A percentile compares a stretch with the other conserved stretches of the same genome.
Conservation (phyloP, 2,329 filamentous ascomycete species). For the Thelonectria discophora region DNA sequence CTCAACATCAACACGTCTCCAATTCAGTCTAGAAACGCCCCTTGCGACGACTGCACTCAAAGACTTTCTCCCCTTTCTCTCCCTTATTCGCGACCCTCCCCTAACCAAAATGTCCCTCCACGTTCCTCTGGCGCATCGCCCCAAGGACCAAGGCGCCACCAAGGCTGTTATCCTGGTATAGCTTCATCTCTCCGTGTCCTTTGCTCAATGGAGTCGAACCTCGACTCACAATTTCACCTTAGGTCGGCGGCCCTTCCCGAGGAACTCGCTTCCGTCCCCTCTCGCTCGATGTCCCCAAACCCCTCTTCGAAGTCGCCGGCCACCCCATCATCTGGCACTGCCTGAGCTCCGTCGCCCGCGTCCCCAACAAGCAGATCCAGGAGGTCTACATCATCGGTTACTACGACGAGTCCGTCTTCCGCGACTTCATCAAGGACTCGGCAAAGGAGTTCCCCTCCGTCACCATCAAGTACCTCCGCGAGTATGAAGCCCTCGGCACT, state of each 20-base stretch:
- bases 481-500: constrained; percentile 96
- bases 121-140: constrained; percentile 60
- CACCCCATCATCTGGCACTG: constrained; percentile 99
- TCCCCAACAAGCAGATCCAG: constrained; percentile 80
- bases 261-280: constrained; percentile 95
- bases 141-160: constrained; percentile 70
- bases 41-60: constrained; percentile 12
- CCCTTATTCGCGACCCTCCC: not conserved
- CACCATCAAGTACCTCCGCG: constrained; percentile 89
- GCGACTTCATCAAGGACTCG: constrained; percentile 96
- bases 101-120: constrained; percentile 62
- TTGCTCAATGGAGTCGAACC: constrained; percentile 33
- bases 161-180: constrained; percentile 93
- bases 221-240: constrained; percentile 41
- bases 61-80: not conserved
- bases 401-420: constrained; percentile 97
- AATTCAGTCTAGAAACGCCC: constrained; percentile 11
- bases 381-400: constrained; percentile 99
- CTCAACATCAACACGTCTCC: constrained; percentile 2
- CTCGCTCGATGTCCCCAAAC: constrained; percentile 96
- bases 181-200: constrained; percentile 22
- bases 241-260: constrained; percentile 95
- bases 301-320: constrained; percentile 96
- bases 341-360: constrained; percentile 88
- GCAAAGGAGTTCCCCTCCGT: constrained; percentile 85